Percentiles rank a stretch among this genome's conserved stretches.
Conservation (phyloP, 1,139 yeast genomes). For the Entelexis paramagnoliae region DNA sequence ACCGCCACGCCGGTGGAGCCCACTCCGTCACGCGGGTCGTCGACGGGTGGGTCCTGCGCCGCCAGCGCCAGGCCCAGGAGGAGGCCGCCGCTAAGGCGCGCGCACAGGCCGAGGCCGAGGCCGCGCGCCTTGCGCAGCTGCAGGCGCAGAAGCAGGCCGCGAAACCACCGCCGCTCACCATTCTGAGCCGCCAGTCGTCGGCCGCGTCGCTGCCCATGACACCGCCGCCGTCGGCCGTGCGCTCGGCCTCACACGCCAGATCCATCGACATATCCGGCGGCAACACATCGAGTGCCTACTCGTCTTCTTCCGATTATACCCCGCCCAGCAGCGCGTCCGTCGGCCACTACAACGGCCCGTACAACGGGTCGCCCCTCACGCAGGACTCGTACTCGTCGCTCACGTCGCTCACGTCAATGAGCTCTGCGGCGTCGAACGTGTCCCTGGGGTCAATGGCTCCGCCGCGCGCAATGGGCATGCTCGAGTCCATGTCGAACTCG, state of each 20-base stretch:
- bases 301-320: conserved; percentile 13
- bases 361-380: conserved; percentile 23
- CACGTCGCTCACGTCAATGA: conserved; percentile 16
- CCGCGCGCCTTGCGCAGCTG: conserved; percentile 9
- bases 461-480: conserved; percentile 11
- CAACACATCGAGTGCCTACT: conserved; percentile 10
- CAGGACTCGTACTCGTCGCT: conserved; percentile 19
- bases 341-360: conserved; percentile 9
- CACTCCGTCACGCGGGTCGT: conserved; percentile 34
- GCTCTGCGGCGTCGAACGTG: conserved; percentile 17
- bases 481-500: conserved; percentile 17
- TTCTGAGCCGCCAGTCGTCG: conserved; percentile 13
- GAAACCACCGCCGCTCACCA: conserved; percentile 14
- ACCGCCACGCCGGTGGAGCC: conserved; percentile 25
- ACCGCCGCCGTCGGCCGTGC: conserved; percentile 21
- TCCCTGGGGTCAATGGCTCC: conserved; percentile 11
- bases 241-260: not conserved
- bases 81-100: conserved; percentile 19
- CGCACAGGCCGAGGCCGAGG: conserved; percentile 16
- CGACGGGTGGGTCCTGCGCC: conserved; percentile 23
- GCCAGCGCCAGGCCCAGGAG: conserved; percentile 23
- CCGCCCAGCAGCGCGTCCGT: conserved; percentile 16
- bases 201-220: conserved; percentile 21
- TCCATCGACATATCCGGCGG: conserved; percentile 3
- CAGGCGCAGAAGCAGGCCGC: not conserved